phyloP scores from a whole-genome alignment of 768 basidiomycete genomes.

The Lanmaoa rubissima region DNA sequence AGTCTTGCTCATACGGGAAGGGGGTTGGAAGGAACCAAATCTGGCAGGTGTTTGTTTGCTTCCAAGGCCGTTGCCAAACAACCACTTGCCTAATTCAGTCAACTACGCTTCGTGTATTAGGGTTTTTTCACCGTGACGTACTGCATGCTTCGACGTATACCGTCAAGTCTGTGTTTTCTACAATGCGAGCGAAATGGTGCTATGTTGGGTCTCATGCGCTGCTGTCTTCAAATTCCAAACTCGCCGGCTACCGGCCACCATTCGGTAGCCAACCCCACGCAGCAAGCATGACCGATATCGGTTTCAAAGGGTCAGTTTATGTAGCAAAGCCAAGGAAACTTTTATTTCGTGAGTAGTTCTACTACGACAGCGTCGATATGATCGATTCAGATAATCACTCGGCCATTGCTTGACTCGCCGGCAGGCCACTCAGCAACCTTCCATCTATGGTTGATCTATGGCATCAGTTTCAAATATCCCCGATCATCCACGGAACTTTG shows the following conservation, averaged over 20 bases:
- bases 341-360: background rate
- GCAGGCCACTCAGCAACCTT: background rate
- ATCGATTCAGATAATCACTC: background rate
- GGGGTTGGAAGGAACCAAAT: conserved; percentile 5
- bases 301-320: background rate
- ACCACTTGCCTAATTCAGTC: conserved; percentile 2
- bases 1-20: conserved; percentile 5
- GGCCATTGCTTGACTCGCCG: background rate
- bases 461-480: conserved; percentile 12
- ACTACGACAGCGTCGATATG: background rate
- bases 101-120: background rate
- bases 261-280: background rate
- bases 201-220: background rate
- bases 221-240: background rate
- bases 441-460: too few relatives aligned
- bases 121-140: background rate
- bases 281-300: background rate
- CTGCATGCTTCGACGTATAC: background rate
- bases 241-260: too few relatives aligned
- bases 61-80: conserved; percentile 31
- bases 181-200: background rate
- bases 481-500: conserved; percentile 4
- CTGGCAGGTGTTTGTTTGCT: conserved; percentile 28
- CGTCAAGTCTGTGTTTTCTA: background rate
- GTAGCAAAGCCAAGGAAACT: background rate